Evolutionary conservation across 805 yeast genomes (phyloP), one percentile per base, ranked within the genome.

Genomic region (Starmerella vaccinii): DNA sequence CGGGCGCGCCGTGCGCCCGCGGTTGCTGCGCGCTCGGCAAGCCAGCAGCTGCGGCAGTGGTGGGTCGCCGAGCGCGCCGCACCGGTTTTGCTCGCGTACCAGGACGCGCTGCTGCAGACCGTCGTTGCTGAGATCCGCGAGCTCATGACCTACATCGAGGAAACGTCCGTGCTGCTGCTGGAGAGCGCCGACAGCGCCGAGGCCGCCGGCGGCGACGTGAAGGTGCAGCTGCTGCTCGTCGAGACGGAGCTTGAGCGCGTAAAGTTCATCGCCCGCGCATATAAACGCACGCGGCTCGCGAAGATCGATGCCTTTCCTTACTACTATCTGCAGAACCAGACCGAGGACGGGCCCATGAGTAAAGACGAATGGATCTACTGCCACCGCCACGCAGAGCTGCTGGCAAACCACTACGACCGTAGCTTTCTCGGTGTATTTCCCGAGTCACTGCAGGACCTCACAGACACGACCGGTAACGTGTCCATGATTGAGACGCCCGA

Each of bases 241-340:
- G 98, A 92, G 62, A 82, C 94, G 13, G 97, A 92, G 59, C 74
- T 92, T 22, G 97, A 92, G 60, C 70, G 98, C 50, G 76, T 87
- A 27, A 86, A 82, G 59, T 92, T 82, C 63, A 66, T 90, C 32
- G 71, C 89, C n/a, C 69, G 97, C 47, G 75, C 86, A 13, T 90
- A 87, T 63, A 70, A 89, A 30, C 74, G 98, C 54, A 76, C 90
- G 6, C 71, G 98, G 51, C 65, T 88, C 50, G 68, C 63, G 71
- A 53, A 89, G 65, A 76, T 92, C 44, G 96, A 88, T 67, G 74
- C 73, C 55, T 81, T 69, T 65, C 72, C 86, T 23, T 68, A 84
- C 4, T 78, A 70, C 60, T 78, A 66, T 23, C 29, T 55, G 15
- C 50, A 47, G 26, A 23, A 5, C 24, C 74, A 71, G 18, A 62